These are phyloP conservation scores for Termitomyces sp. DNA, from an alignment of 768 basidiomycete species.

Conservation along the genomic window DNA sequence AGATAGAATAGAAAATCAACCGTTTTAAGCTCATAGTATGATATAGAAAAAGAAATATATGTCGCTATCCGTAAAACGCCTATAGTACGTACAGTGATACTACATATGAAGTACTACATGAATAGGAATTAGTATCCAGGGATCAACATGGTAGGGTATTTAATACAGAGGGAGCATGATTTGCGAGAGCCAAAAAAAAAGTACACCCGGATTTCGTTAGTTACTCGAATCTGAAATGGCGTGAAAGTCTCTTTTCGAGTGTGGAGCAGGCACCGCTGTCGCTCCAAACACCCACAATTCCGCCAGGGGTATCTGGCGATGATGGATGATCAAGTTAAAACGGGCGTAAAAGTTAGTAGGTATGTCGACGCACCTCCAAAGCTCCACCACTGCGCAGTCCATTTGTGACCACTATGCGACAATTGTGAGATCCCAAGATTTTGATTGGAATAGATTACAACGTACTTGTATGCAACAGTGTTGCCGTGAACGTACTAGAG, in stretches of 20 bases:
- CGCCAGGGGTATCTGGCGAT: slow-evolving; percentile 6
- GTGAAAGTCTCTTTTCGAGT: slow-evolving; percentile 1
- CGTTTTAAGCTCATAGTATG: no score
- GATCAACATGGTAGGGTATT: neutral
- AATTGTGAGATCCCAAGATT: neutral
- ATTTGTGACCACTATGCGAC: slow-evolving; percentile 1
- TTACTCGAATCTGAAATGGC: slow-evolving; percentile 5
- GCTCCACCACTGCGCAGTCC: slow-evolving; percentile 12
- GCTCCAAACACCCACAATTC: slow-evolving; percentile 7
- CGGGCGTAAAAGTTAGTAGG: neutral
- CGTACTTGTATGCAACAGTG: slow-evolving; percentile 1
- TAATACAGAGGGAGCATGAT: neutral
- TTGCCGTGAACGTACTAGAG: slow-evolving; percentile 4
- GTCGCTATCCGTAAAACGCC: no score
- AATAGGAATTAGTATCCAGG: neutral
- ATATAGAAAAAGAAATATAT: no score
- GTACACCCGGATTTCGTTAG: neutral
- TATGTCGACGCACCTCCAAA: slow-evolving; percentile 5
- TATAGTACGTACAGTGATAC: no score
- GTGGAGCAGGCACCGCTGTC: slow-evolving; percentile 6
- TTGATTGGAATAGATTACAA: neutral
- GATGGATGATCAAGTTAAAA: neutral
- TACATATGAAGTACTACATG: neutral
- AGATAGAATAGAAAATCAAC: no score
- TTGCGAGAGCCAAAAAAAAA: neutral